Base-by-base conservation (phyloP, 257 asterid genomes). In the Fraxinus anomala region DNA sequence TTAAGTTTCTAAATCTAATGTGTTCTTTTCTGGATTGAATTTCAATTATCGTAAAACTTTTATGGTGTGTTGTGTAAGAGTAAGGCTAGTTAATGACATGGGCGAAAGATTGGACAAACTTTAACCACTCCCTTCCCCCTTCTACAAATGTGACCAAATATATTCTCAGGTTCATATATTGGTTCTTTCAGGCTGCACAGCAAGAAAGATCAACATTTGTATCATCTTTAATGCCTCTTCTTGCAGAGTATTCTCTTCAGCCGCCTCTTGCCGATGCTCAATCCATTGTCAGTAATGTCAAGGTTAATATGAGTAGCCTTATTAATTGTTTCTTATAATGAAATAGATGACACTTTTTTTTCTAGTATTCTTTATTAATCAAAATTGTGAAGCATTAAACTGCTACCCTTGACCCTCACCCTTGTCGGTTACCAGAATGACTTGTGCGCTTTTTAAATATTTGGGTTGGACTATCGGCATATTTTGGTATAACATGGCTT, bases 181-280 rank as follows among this genome's bases (percentile, higher is more conserved):
- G 54, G 30, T 74, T 85, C 71, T 86, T 86, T 83, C 95, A 94
- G 99, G 97, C 95, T 84, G 95, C 97, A 37, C 96, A 93, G 82
- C 92, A 92, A 86, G 99, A 96, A 86, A 87, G 96, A 82, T 88
- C 97, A 79, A 89, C 88, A 26, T 92, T 88, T 78, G 85, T 93
- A 79, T 82, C 90, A 77, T 89, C 97, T 69, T 83, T 96, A 80
- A 84, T 92, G 96, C 97, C 98, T 67, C 98, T 96, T 89, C 99
- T 96, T 80, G 96, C 90, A 54, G 97, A 96, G 85, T 92, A 96
- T 90, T 89, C 94, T 79, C 94, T 96, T 79, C 94, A 93, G 89
- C 97, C 97, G 56, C 89, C 90, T 66, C 92, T 83, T 81, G 87
- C 94, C 51, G 97, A 96, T 89, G 99, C 99, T 77, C 98, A 96